Conservation (phyloP, 2,329 filamentous ascomycete genomes). For the Huntiella abstrusa region DNA sequence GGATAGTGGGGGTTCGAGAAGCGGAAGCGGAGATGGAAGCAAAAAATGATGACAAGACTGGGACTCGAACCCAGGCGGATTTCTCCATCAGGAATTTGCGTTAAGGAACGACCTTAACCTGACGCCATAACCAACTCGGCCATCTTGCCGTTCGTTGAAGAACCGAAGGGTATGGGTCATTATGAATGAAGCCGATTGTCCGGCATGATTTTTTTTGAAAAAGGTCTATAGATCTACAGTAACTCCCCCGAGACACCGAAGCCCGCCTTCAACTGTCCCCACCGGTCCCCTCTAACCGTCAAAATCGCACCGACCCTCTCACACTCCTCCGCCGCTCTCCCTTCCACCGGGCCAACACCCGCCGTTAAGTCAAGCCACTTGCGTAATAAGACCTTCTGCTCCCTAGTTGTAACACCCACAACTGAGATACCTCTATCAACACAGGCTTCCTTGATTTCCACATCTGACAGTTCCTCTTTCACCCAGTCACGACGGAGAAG, state of each 20-base stretch:
- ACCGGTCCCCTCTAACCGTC: conserved; percentile 16
- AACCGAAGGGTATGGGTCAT: too few relatives aligned
- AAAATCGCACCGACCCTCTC: conserved; percentile 22
- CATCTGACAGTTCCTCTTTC: conserved; percentile 33
- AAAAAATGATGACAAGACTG: conserved; percentile 7
- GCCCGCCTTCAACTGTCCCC: conserved; percentile 1
- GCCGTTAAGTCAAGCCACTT: conserved; percentile 30
- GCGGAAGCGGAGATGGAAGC: background rate
- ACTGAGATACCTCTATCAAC: conserved; percentile 48
- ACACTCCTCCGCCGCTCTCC: conserved; percentile 18
- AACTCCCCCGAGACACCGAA: conserved; percentile 1
- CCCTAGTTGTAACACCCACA: conserved; percentile 35
- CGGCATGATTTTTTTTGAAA: too few relatives aligned
- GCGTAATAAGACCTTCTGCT: conserved; percentile 28
- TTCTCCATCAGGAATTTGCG: conserved; percentile 11
- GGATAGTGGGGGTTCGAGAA: too few relatives aligned
- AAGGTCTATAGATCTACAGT: background rate
- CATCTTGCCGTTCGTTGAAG: conserved; percentile 15
- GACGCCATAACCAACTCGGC: conserved; percentile 21
- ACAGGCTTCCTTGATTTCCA: conserved; percentile 53
- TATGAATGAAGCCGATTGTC: too few relatives aligned
- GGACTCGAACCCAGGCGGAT: conserved; percentile 11
- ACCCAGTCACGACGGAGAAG: conserved; percentile 48
- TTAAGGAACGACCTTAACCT: conserved; percentile 18
- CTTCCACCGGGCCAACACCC: conserved; percentile 16